A percentile compares a stretch with the other conserved stretches of the same genome.
These are phyloP conservation scores for Ceratocystis cacaofunesta DNA, from an alignment of 2,329 filamentous ascomycete species.

Conservation along the genomic window DNA sequence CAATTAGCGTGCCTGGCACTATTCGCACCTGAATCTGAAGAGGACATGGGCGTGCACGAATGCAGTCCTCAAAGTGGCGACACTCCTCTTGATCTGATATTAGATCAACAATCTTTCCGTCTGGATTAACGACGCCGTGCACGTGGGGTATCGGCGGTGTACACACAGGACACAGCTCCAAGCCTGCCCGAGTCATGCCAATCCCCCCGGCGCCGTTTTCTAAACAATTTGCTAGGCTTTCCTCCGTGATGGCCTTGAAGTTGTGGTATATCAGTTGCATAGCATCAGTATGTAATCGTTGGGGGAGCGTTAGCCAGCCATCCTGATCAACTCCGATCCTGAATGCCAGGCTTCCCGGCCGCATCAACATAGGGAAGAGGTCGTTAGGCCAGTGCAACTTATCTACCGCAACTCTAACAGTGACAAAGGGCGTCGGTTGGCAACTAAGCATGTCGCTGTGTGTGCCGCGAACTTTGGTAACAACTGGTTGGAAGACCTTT, in stretches of 20 bases:
- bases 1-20: neutral
- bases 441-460: neutral
- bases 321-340: neutral
- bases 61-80: constrained; percentile 11
- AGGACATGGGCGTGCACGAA: constrained; percentile 12
- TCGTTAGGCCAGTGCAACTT: neutral
- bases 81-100: constrained; percentile 12
- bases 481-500: neutral
- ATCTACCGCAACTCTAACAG: constrained; percentile 3
- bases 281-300: constrained; percentile 6
- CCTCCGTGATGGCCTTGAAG: constrained; percentile 6
- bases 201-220: neutral
- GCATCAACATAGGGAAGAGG: constrained; percentile 4
- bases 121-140: constrained; percentile 5
- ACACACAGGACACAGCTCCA: constrained; percentile 2
- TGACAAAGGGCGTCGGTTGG: neutral
- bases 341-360: neutral
- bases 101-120: constrained; percentile 12
- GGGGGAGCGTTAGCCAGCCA: constrained; percentile 12
- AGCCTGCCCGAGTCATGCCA: neutral
- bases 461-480: neutral
- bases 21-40: constrained; percentile 12
- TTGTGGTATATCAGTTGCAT: constrained; percentile 9
- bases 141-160: constrained; percentile 5
- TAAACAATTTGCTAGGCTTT: neutral